Base-by-base conservation (phyloP, 108 stramenopile genomes). In the Nannochloropsis gaditana region DNA sequence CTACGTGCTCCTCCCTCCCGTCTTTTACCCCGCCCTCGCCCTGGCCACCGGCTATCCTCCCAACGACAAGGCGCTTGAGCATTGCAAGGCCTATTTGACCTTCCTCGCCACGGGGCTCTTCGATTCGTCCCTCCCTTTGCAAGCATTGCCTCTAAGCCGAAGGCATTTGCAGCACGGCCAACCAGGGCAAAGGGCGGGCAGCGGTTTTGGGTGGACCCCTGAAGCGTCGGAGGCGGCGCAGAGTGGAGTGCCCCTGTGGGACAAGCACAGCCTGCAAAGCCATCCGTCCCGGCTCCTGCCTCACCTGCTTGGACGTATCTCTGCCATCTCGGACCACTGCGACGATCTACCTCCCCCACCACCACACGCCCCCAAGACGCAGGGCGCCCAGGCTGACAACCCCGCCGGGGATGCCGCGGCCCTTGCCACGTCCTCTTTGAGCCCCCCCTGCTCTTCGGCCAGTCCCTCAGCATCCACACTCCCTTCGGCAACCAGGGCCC, bases 41-140 rank as follows among this genome's bases (percentile, higher is more conserved):
- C 2, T 73, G 19, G 59, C 59, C 2, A 73, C 59, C 2, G 59
- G 59, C 59, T 73, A 73, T 2, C 59, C 4, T n/a, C 59, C 59
- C 3, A n/a, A n/a, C 15, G 59, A 73, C 59, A 4, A n/a, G 15
- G 59, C 59, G 3, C 59, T 73, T n/a, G n/a, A 73, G 6, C 59
- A 73, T n/a, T 73, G 59, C 8, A 73, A 73, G 59, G 59, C 59
- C 59, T 73, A 73, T n/a, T n/a, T 73, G 19, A 73, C 59, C 59
- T 73, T 73, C 59, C 59, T 73, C 59, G 15, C 59, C 4, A 73
- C 59, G 3, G 59, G 59, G 15, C 59, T 73, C 3, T 73, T 73
- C 59, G 59, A 73, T 8, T 15, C 59, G 4, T n/a, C n/a, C 59
- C 59, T 8, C 59, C 59, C 2, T 73, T 6, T n/a, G n/a, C 59